These are phyloP conservation scores for Colletotrichum eleusines DNA, from an alignment of 2,329 filamentous ascomycete species.

Conservation along the genomic window DNA sequence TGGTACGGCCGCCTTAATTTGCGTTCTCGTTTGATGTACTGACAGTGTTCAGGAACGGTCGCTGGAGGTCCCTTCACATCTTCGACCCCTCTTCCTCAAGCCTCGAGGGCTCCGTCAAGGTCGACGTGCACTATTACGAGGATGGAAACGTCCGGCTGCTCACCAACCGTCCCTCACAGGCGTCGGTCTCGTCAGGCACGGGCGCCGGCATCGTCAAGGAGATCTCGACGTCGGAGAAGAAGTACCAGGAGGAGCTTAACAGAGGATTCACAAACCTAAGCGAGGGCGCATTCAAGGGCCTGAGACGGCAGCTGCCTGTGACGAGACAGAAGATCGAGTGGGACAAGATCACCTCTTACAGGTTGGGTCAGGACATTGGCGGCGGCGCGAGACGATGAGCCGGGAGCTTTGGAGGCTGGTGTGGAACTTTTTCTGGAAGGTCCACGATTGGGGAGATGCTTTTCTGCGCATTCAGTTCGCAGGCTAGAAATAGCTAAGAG, in stretches of 20 bases:
- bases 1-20: conserved; percentile 69
- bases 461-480: conserved; percentile 21
- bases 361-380: conserved; percentile 84
- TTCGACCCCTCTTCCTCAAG: conserved; percentile 76
- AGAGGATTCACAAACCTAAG: conserved; percentile 87
- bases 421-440: neutral
- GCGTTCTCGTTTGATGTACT: neutral
- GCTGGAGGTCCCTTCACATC: conserved; percentile 91
- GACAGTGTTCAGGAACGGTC: conserved; percentile 79
- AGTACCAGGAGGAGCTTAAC: conserved; percentile 97
- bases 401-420: neutral
- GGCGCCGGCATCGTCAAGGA: conserved; percentile 80
- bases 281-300: conserved; percentile 93
- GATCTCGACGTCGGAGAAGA: conserved; percentile 85
- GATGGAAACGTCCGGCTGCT: conserved; percentile 96
- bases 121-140: conserved; percentile 99
- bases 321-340: conserved; percentile 99
- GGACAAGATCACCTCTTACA: conserved; percentile 97
- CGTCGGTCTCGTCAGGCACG: conserved; percentile 70
- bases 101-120: conserved; percentile 85
- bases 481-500: neutral
- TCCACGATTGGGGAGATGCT: neutral
- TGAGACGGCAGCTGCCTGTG: conserved; percentile 93
- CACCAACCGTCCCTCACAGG: conserved; percentile 82
- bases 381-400: conserved; percentile 68